Evolutionary conservation across 225 moss, liverwort and hornwort genomes (phyloP).

Genomic region (Sphagnum contortum): DNA sequence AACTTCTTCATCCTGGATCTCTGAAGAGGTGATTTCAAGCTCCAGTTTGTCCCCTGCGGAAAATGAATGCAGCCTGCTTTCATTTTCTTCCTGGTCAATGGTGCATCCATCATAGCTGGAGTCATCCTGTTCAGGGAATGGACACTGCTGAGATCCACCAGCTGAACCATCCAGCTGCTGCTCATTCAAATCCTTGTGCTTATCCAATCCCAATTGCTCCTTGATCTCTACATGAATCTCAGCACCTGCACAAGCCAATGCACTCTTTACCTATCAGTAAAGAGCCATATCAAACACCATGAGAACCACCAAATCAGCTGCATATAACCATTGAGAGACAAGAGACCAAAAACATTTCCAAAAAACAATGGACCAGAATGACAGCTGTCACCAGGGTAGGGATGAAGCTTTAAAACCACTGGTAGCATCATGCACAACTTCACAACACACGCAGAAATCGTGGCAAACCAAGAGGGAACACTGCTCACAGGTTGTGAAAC

Average conservation of each 20-base stretch:
- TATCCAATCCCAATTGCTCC: conserved; percentile 11
- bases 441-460: no score
- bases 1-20: conserved; percentile 7
- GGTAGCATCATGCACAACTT: no score
- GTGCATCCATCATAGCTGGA: conserved; percentile 8
- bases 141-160: conserved; percentile 17
- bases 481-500: no score
- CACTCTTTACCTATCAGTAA: no score
- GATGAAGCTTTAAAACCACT: no score
- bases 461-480: no score
- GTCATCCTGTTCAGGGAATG: conserved; percentile 18
- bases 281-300: neutral
- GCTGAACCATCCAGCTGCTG: conserved; percentile 6
- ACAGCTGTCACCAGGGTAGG: no score
- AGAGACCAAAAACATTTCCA: neutral
- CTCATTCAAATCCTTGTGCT: conserved; percentile 7
- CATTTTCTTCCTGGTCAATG: conserved; percentile 1
- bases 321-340: neutral
- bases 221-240: conserved; percentile 6
- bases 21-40: neutral
- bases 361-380: no score
- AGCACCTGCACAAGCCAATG: conserved; percentile 14
- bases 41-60: neutral
- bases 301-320: neutral
- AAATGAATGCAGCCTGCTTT: neutral